Base-by-base conservation (phyloP, 257 asterid genomes). In the Leonotis leonurus region DNA sequence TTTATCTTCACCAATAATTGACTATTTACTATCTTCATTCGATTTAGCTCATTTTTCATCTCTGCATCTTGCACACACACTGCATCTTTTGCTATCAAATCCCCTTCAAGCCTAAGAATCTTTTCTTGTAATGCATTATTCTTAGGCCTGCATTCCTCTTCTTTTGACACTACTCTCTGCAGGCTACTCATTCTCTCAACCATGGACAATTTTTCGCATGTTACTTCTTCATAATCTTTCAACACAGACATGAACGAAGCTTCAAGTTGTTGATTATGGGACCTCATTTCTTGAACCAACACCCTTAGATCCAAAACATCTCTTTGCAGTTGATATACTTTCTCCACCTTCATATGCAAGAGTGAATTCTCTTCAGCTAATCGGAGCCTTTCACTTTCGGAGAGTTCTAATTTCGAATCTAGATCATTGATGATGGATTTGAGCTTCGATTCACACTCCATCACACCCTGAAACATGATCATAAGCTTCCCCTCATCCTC, bases 41-140 rank as follows among this genome's bases (percentile, higher is more conserved):
- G 83, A 63, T 49, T 58, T 18, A 72, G 62, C 71, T 80, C 83
- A 33, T 74, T 77, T 46, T 54, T 80, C 56, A 37, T 72, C 71
- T 80, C 83, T 26, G 75, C 64, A 17, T 65, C 70, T 18, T 59
- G 56, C 20, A 62, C 43, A 32, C 52, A 44, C 16, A 62, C 49
- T 48, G 73, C 81, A 20, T 80, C 86, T 56, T 66, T 77, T 32
- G 79, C 83, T 3, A 77, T 66, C 17, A 77, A 26, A 69, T 80
- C 86, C 22, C 83, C 81, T 57, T 77, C 83, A 6, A 80, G 71
- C 75, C 83, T 53, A 26, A 77, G 67, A 18, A 80, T 51, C 39
- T 80, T 80, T 55, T 77, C 83, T 69, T 80, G 81, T 41, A 80
- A 29, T 22, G 70, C 73, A 20, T 40, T 64, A 35, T 51, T 77